These are phyloP conservation scores for Dryadomyces quercus-mongolicae DNA, from an alignment of 2,329 filamentous ascomycete species.

Conservation along the genomic window DNA sequence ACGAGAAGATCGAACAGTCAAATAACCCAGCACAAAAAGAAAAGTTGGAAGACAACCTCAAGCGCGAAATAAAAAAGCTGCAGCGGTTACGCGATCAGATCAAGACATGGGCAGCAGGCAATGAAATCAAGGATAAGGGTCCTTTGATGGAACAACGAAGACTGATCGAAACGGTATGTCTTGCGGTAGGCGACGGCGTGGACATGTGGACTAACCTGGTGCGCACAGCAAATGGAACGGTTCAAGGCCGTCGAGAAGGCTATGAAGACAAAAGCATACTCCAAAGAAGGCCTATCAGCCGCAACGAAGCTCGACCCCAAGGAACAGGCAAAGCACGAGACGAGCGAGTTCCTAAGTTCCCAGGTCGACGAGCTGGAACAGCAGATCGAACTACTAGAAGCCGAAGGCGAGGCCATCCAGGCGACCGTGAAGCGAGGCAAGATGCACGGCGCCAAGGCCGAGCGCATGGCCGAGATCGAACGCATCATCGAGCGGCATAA, in stretches of 20 bases:
- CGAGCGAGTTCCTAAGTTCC: conserved; percentile 70
- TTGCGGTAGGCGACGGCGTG: background rate
- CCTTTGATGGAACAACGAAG: conserved; percentile 87
- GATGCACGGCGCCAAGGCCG: conserved; percentile 69
- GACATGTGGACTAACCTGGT: background rate
- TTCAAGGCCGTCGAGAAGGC: conserved; percentile 99
- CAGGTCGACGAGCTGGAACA: conserved; percentile 90
- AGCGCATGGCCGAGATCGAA: conserved; percentile 80
- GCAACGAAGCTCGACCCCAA: conserved; percentile 93
- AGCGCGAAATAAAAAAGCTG: conserved; percentile 99
- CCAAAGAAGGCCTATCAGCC: conserved; percentile 89
- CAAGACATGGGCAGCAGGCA: conserved; percentile 97
- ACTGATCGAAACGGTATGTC: conserved; percentile 86
- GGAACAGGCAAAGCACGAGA: conserved; percentile 86
- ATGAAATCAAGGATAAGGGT: conserved; percentile 99
- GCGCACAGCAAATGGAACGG: conserved; percentile 81
- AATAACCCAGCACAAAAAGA: conserved; percentile 93
- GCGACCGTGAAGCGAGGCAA: conserved; percentile 92
- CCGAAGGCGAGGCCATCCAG: conserved; percentile 76
- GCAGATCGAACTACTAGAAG: conserved; percentile 86
- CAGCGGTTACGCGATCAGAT: conserved; percentile 96
- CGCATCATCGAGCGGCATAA: conserved; percentile 81
- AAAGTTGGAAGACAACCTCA: conserved; percentile 94
- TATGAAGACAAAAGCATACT: conserved; percentile 99
- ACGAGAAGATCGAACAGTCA: conserved; percentile 93